Base-by-base conservation (phyloP, 345 rosid genomes). In the Populus tremula region DNA sequence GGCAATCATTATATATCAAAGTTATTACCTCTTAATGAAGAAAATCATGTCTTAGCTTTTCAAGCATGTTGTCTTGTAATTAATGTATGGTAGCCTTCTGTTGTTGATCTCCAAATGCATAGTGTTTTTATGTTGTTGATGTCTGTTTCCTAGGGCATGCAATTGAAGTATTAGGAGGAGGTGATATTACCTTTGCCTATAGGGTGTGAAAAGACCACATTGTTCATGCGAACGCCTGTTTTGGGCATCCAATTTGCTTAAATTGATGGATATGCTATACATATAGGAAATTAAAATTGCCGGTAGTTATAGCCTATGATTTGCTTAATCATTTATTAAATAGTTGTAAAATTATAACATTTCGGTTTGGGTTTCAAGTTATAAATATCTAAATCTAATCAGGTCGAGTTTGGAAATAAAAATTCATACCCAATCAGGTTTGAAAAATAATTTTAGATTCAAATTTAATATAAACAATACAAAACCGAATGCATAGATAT, bases 1-100 rank as follows among this genome's bases (percentile, higher is more conserved):
- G 91, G 92, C 73, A 96, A 92, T 75, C 95, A 91, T 86, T 88
- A 92, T 77, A 88, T 90, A 76, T 65, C 92, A 49, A 91, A 91
- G 86, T 84, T 87, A 85, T 67, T 91, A 72, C 90, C 98, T 64
- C 73, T 47, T 14, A 90, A 85, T 77, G 86, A 90, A 82, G 91
- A 89, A 78, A 85, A 92, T 79, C 71, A 85, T 78, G 81, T 82
- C 49, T 72, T 96, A 74, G 87, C 91, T 61, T 96, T 92, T 82
- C 99, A 96, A 81, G 88, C 89, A 76, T 78, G 74, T 49, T 93
- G 87, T 81, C 91, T 92, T 23, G 98, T 93, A 21, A 88, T 93
- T 33, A 33, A 33, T 33, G 35, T 33, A 33, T 4, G 5, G 35
- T 33, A 5, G 35, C 35, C 35, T 33, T 33, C 35, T 33, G 35